Evolutionary conservation across 2,329 filamentous ascomycete genomes (phyloP).

Genomic region (Uncinocarpus reesii): DNA sequence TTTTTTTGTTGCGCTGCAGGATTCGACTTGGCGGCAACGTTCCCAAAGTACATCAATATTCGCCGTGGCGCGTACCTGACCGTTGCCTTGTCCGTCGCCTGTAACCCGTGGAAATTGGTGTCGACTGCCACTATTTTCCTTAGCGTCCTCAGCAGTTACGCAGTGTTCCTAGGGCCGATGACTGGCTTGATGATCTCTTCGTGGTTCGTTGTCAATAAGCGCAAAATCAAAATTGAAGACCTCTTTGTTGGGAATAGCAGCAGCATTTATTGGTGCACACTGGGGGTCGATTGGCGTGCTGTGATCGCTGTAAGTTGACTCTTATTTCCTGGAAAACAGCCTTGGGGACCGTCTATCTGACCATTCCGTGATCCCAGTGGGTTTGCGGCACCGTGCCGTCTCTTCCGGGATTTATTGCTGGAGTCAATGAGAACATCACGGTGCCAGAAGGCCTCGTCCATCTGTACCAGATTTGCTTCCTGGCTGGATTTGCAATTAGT

Average conservation of each 20-base stretch:
- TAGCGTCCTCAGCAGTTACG: slow-evolving; percentile 37
- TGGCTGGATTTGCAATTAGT: slow-evolving; percentile 34
- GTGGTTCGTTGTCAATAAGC: slow-evolving; percentile 29
- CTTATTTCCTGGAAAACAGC: neutral
- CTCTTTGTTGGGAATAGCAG: slow-evolving; percentile 32
- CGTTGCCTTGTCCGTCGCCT: slow-evolving; percentile 15
- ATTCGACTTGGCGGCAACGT: slow-evolving; percentile 47
- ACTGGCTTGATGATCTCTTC: slow-evolving; percentile 27
- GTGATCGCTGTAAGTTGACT: slow-evolving; percentile 21
- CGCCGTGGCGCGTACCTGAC: slow-evolving; percentile 43
- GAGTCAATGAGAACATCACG: slow-evolving; percentile 18
- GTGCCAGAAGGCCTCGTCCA: slow-evolving; percentile 26
- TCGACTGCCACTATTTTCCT: slow-evolving; percentile 40
- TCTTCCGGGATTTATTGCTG: slow-evolving; percentile 32
- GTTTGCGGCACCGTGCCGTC: slow-evolving; percentile 13
- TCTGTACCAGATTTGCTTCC: slow-evolving; percentile 37
- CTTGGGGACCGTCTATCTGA: neutral
- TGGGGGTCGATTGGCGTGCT: slow-evolving; percentile 39
- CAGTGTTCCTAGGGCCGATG: slow-evolving; percentile 40
- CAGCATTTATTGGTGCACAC: slow-evolving; percentile 36
- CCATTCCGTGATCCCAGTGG: slow-evolving; percentile 10
- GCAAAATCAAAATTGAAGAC: slow-evolving; percentile 36
- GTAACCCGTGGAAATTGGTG: slow-evolving; percentile 44
- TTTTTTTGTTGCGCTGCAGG: slow-evolving; percentile 23
- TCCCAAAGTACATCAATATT: slow-evolving; percentile 48